Evolutionary conservation across 2,329 filamentous ascomycete genomes (phyloP), one percentile per base, ranked within the genome.

Genomic region (Aspergillus tanneri): DNA sequence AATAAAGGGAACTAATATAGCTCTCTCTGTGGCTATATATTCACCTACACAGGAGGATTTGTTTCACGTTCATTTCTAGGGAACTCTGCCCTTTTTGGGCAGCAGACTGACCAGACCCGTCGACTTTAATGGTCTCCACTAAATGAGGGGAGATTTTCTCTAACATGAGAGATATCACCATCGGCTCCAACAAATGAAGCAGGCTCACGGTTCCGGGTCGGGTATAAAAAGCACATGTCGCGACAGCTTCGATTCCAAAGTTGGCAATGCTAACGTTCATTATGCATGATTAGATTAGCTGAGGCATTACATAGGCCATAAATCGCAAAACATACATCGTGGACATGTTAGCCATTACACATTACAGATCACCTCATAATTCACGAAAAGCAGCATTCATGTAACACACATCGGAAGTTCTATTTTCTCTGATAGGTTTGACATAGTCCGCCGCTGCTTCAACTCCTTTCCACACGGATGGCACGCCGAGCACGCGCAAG

Each of bases 161-260:
- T 18, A 37, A 9, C 34, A 37, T 37, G 34, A 37, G 34, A 37
- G 34, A 18, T 37, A 37, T 37, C 18, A 37, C 34, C 34, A 37
- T 37, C 34, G 16, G 34, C 34, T 37, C 34, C 34, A 37, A 37
- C 34, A 18, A 37, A 37, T 9, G 34, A 18, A 37, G 19, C 34
- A 37, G 19, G 16, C 19, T 18, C 34, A 37, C 34, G 34, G 34
- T 37, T 37, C 34, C 34, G 34, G 34, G 34, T n/a, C 34, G 34
- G 34, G 34, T 37, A 18, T 37, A 37, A 18, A 37, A 37, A 37
- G 34, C 34, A 37, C 34, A 37, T 37, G 19, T 37, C n/a, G 34
- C 34, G 34, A 37, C n/a, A 37, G 34, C 34, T 18, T 37, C 34
- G 19, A 37, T 18, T 37, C 19, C 34, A 37, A n/a, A 37, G 19